Base-by-base conservation (phyloP, 2,329 filamentous ascomycete species). In the Nemania sp. region DNA sequence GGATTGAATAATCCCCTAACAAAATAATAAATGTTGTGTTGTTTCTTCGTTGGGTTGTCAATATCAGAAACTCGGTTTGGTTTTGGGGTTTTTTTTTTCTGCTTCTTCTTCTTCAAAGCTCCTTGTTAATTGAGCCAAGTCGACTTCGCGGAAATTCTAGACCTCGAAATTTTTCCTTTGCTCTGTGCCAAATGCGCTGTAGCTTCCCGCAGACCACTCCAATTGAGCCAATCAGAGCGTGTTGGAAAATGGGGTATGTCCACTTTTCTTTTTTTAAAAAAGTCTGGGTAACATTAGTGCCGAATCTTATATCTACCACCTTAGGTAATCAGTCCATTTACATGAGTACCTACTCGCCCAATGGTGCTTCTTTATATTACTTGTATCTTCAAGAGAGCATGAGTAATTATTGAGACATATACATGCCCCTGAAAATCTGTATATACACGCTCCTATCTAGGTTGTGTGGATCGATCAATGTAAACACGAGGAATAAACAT, bases 81-180 rank as follows among this genome's bases (percentile, higher is more conserved):
- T n/a, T n/a, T n/a, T n/a, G n/a, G n/a, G n/a, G n/a, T 35, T 35
- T 35, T 29, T 53, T 62, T 45, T 22, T 18, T 54, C 22, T n/a
- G 41, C n/a, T 35, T 35, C 11, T 29, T 53, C 54, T 45, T 22
- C 11, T 54, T 15, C 11, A 41, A 26, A 43, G 18, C 18, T 7
- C 20, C 26, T n/a, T 47, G 13, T 32, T 20, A 35, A 64, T 60
- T 56, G 32, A 29, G 47, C 59, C 59, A 57, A 58, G 18, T 54
- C 29, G 32, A 62, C 27, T 29, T 27, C 22, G 29, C 55, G 38
- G 24, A 64, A 59, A 60, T 67, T 71, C 64, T 29, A 68, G 49
- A 55, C 55, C 70, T 73, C 63, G 73, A 76, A 75, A 73, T 75
- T 76, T 75, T 76, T 74, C 67, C 60, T 67, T 64, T 10, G 54